phyloP scores from a whole-genome alignment of 208 protist genomes.

The Acanthamoeba quina region DNA sequence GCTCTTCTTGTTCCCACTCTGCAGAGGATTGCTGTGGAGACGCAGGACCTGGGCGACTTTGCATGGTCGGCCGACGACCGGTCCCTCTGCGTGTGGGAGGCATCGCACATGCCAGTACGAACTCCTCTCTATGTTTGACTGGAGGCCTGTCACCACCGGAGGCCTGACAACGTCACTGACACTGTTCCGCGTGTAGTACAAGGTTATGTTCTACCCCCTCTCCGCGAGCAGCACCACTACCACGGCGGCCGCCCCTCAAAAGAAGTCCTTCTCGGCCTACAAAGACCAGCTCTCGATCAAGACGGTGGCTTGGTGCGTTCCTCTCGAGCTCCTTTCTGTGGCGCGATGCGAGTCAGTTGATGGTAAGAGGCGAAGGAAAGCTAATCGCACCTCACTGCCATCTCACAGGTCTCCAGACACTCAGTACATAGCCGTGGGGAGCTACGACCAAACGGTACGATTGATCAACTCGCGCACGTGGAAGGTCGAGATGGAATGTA shows the following conservation, averaged over 20 bases:
- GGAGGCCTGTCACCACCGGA: no score
- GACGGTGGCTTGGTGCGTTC: constrained; percentile 10
- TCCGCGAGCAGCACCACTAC: not conserved
- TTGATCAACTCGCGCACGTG: constrained; percentile 57
- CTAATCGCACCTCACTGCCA: not conserved
- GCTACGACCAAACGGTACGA: constrained; percentile 46
- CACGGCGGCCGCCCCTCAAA: not conserved
- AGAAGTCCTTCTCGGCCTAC: constrained; percentile 43
- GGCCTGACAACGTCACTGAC: no score
- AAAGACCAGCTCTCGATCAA: constrained; percentile 41
- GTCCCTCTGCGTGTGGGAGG: constrained; percentile 40
- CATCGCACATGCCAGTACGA: constrained; percentile 1
- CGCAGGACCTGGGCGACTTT: constrained; percentile 37
- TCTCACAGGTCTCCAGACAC: constrained; percentile 44
- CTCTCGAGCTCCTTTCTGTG: not conserved
- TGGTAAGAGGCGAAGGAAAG: no score
- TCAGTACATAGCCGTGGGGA: constrained; percentile 63
- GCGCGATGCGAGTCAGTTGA: no score
- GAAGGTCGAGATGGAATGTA: constrained; percentile 60
- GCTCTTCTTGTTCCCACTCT: not conserved
- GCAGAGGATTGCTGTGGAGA: constrained; percentile 30
- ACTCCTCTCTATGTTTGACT: not conserved
- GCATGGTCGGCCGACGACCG: constrained; percentile 30
- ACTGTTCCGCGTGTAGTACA: constrained; percentile 12
- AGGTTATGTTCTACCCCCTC: constrained; percentile 58